These are phyloP conservation scores for Populus trichocarpa DNA, from an alignment of 441 rosid genomes.

Conservation along the genomic window DNA sequence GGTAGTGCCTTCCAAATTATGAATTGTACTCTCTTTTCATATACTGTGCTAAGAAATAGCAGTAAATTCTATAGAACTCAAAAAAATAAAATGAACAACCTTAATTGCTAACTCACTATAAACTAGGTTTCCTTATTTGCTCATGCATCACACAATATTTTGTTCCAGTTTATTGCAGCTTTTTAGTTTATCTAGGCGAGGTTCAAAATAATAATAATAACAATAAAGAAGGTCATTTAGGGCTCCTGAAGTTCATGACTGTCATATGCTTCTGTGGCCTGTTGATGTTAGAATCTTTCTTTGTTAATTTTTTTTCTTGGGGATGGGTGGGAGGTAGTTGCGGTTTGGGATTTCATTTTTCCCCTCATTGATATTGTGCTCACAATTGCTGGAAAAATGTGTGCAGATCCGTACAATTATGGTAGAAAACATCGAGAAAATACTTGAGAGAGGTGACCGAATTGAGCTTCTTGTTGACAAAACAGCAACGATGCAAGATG, in stretches of 20 bases:
- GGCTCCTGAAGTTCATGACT: background rate
- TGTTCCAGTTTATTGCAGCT: background rate
- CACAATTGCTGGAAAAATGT: background rate
- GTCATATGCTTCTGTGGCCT: background rate
- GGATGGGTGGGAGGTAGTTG: background rate
- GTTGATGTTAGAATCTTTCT: background rate
- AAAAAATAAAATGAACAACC: background rate
- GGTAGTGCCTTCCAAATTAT: background rate
- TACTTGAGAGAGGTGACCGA: no score
- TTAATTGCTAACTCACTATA: background rate
- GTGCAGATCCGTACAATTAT: slow-evolving; percentile 1
- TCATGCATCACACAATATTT: background rate
- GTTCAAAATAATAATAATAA: background rate
- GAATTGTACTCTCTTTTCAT: background rate
- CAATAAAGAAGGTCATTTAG: background rate
- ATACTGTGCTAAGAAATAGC: background rate
- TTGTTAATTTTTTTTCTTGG: background rate
- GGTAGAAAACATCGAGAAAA: background rate
- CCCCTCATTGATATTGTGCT: background rate
- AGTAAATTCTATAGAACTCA: background rate
- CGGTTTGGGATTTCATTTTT: background rate
- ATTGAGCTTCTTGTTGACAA: no score
- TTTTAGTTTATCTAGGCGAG: background rate
- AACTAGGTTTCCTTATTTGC: background rate
- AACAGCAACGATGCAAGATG: no score